Evolutionary conservation across 2,329 filamentous ascomycete genomes (phyloP), one percentile per base, ranked within the genome.

Genomic region (Leptographium procerum): DNA sequence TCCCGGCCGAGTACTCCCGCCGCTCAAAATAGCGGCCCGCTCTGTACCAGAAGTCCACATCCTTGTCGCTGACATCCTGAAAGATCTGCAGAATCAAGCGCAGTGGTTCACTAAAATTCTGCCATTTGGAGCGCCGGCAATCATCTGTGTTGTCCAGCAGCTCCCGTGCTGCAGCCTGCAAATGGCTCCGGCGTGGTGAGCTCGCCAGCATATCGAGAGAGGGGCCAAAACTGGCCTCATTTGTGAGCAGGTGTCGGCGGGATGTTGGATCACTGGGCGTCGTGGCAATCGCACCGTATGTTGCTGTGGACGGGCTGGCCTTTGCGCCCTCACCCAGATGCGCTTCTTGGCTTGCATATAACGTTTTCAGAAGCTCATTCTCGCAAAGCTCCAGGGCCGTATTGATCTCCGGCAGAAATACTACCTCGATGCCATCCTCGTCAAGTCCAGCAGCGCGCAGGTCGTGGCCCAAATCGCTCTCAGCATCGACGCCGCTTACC

Each of bases 1-100:
- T 85, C 4, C 89, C 90, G 0, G 84, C 79, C 0, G 78, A 64
- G 62, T 86, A 89, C 61, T 87, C 82, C 61, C 82, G 82, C 51
- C 83, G 82, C 45, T 76, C 73, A 68, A 99, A 96, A 73, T 88
- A 97, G 0, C 81, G 76, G 5, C 83, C 83, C 0, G 85, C 86
- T 1, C 83, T 83, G 71, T 91, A 92, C 94, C 94, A 99, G 69
- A 97, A 97, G 70, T 96, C 91, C 70, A 96, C 91, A 67, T 92
- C 94, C 70, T 88, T 85, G 56, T 84, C 77, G 56, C 89, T 95
- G 14, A 96, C 76, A 51, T 90, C 88, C 68, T 94, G 87, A 73
- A 99, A 97, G n/a, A 94, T 89, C 69, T 96, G 92, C 28, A 99
- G 80, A 71, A 99, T 89, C 52, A 99, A 83, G 1, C 89, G 88